These are phyloP conservation scores for Petunia secreta DNA, from an alignment of 257 asterid genomes.

Conservation along the genomic window DNA sequence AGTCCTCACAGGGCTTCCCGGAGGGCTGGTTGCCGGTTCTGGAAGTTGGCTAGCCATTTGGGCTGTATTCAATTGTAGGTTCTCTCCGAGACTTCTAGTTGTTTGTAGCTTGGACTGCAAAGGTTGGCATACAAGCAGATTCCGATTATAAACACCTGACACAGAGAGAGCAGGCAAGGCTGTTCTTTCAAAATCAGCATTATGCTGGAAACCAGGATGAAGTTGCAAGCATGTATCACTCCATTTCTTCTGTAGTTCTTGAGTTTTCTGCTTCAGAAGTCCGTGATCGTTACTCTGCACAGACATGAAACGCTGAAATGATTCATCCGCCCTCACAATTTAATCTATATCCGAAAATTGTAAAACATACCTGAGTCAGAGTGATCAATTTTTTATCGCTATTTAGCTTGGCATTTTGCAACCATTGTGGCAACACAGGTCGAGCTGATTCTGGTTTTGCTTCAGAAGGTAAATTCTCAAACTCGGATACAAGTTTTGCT, in stretches of 20 bases:
- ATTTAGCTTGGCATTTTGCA: conserved; percentile 66
- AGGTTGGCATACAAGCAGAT: conserved; percentile 52
- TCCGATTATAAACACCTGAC: conserved; percentile 52
- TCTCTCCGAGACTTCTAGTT: conserved; percentile 38
- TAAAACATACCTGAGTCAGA: conserved; percentile 50
- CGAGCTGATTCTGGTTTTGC: conserved; percentile 44
- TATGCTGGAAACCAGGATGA: conserved; percentile 71
- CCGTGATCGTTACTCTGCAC: conserved; percentile 61
- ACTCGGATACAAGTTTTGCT: conserved; percentile 47
- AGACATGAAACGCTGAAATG: not conserved
- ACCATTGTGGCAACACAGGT: conserved; percentile 75
- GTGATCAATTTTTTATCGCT: conserved; percentile 45
- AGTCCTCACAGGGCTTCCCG: conserved; percentile 78
- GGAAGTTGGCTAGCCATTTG: conserved; percentile 30
- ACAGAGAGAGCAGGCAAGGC: conserved; percentile 48
- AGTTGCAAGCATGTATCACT: conserved; percentile 68
- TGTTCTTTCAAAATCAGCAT: conserved; percentile 36
- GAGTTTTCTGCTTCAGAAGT: conserved; percentile 60
- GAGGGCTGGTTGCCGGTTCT: conserved; percentile 43
- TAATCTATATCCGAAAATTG: not conserved
- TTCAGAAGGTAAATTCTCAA: conserved; percentile 63
- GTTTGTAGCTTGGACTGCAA: conserved; percentile 56
- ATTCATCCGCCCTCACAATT: not conserved
- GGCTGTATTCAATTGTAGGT: conserved; percentile 55
- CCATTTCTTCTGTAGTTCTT: conserved; percentile 80